These are phyloP conservation scores for Musa beccarii DNA, from an alignment of 176 grass and related monocot species.

Conservation along the genomic window DNA sequence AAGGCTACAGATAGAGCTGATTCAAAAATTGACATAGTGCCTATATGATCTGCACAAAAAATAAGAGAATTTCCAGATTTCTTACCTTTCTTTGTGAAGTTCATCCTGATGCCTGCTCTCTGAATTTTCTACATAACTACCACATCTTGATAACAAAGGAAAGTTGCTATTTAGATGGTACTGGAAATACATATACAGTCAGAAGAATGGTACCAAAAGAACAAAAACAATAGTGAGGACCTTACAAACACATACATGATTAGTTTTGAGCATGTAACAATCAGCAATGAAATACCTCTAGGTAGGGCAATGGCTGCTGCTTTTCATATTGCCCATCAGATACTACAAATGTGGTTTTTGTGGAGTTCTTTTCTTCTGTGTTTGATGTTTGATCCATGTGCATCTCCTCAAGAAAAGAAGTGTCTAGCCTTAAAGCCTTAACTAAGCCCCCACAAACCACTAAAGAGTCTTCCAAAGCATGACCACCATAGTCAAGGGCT, in stretches of 20 bases:
- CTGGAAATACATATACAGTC: constrained; percentile 31
- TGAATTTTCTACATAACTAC: constrained; percentile 16
- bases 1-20: background rate
- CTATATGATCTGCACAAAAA: background rate
- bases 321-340: constrained; percentile 19
- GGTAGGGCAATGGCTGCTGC: constrained; percentile 7
- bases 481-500: constrained; percentile 27
- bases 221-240: constrained; percentile 23
- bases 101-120: constrained; percentile 22
- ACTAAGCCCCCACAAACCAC: constrained; percentile 45
- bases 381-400: constrained; percentile 18
- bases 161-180: constrained; percentile 23
- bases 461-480: constrained; percentile 28
- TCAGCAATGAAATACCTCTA: constrained; percentile 28
- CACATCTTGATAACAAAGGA: constrained; percentile 25
- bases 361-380: constrained; percentile 23
- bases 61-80: constrained; percentile 16
- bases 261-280: background rate
- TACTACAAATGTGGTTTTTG: constrained; percentile 15
- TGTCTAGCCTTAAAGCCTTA: constrained; percentile 43
- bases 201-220: constrained; percentile 17
- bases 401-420: constrained; percentile 26
- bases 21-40: background rate
- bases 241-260: background rate
- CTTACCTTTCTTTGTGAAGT: constrained; percentile 30